Evolutionary conservation across 2,329 filamentous ascomycete species (phyloP).

Genomic region (Cladosporium sp.): DNA sequence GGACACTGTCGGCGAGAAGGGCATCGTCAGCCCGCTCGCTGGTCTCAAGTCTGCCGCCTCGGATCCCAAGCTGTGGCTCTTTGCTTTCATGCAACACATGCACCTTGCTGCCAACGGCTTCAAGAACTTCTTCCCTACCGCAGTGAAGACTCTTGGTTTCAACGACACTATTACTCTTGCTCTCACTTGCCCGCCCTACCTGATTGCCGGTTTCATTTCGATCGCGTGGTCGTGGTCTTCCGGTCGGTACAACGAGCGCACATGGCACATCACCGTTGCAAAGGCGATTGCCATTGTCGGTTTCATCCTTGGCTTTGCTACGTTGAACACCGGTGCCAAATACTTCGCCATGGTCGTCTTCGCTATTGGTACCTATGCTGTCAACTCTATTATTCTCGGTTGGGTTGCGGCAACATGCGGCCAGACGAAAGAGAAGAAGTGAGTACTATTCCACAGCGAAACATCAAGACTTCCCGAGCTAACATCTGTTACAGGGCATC

Average conservation of each 20-base stretch:
- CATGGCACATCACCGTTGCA: slow-evolving; percentile 37
- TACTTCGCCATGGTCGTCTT: slow-evolving; percentile 22
- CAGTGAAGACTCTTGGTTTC: slow-evolving; percentile 49
- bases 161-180: slow-evolving; percentile 46
- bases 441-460: no score
- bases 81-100: slow-evolving; percentile 54
- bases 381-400: slow-evolving; percentile 46
- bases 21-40: slow-evolving; percentile 41
- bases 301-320: slow-evolving; percentile 35
- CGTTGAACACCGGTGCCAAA: slow-evolving; percentile 33
- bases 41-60: slow-evolving; percentile 48
- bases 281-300: slow-evolving; percentile 35
- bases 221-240: slow-evolving; percentile 33
- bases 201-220: slow-evolving; percentile 28
- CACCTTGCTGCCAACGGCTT: slow-evolving; percentile 52
- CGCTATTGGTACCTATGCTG: slow-evolving; percentile 38
- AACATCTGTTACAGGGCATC: slow-evolving; percentile 28
- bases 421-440: slow-evolving; percentile 48
- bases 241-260: slow-evolving; percentile 37
- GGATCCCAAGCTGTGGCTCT: slow-evolving; percentile 52
- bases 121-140: slow-evolving; percentile 44
- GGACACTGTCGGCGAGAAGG: slow-evolving; percentile 49
- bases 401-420: slow-evolving; percentile 44
- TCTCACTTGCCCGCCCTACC: slow-evolving; percentile 41
- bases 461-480: no score